These are phyloP conservation scores for Phytophthora pistaciae DNA, from an alignment of 352 stramenopile genomes.

Conservation along the genomic window DNA sequence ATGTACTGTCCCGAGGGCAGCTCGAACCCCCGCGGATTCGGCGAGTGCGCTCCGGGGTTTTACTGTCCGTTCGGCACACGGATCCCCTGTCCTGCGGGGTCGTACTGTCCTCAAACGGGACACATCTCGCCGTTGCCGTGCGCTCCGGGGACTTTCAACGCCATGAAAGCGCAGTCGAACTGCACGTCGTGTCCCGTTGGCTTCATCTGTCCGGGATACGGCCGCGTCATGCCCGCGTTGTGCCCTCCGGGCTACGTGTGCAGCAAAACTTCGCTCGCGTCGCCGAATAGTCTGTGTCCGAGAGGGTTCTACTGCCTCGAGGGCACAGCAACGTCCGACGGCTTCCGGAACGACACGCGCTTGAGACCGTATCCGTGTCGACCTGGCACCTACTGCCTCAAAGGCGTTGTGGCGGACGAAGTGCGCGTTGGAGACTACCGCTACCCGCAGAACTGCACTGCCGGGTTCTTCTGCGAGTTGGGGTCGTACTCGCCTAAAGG, in stretches of 20 bases:
- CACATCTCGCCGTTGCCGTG: conserved; percentile 90
- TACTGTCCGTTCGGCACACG: conserved; percentile 93
- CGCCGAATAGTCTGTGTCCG: conserved; percentile 94
- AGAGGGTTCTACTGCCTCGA: conserved; percentile 96
- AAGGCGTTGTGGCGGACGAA: conserved; percentile 92
- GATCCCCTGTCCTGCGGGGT: conserved; percentile 92
- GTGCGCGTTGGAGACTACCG: conserved; percentile 88
- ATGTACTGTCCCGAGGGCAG: conserved; percentile 95
- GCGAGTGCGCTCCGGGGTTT: conserved; percentile 88
- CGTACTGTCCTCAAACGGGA: conserved; percentile 91
- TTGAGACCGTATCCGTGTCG: conserved; percentile 95
- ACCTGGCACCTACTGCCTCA: conserved; percentile 96
- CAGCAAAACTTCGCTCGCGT: conserved; percentile 80
- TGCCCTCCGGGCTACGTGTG: conserved; percentile 95
- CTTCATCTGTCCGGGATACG: conserved; percentile 95
- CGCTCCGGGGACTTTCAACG: conserved; percentile 94
- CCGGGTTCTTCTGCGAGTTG: conserved; percentile 96
- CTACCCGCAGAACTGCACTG: conserved; percentile 94
- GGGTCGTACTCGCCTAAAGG: conserved; percentile 93
- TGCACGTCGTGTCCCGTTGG: conserved; percentile 93
- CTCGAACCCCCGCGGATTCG: conserved; percentile 79
- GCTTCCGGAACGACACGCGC: conserved; percentile 97
- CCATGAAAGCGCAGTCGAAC: conserved; percentile 89
- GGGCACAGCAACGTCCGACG: conserved; percentile 94
- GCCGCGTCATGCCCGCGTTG: conserved; percentile 90